These are phyloP conservation scores for Elasticomyces elasticus DNA, from an alignment of 495 filamentous ascomycete species.

Conservation along the genomic window DNA sequence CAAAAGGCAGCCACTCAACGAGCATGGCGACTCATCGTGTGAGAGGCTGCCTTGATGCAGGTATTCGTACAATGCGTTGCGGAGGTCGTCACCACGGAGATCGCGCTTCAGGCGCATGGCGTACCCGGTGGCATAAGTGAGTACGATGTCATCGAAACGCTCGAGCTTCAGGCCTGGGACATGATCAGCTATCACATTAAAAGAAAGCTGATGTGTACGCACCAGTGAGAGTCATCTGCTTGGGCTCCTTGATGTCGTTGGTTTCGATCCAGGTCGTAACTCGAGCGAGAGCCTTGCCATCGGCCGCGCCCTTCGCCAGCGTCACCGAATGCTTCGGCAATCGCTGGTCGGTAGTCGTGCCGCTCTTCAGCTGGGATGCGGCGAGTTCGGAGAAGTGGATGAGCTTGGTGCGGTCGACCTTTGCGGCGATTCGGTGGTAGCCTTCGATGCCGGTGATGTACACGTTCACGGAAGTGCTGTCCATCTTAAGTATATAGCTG, in stretches of 20 bases:
- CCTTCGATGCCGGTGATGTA: neutral
- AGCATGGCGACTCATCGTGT: conserved; percentile 2
- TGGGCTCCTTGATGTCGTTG: neutral
- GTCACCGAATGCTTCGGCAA: neutral
- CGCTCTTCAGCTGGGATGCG: neutral
- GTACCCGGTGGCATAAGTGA: neutral
- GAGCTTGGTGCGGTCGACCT: neutral
- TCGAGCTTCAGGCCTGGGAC: neutral
- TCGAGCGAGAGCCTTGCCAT: neutral
- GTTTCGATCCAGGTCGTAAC: conserved; percentile 3
- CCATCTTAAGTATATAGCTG: too few relatives aligned
- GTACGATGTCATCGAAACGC: conserved; percentile 2
- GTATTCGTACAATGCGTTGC: conserved; percentile 9
- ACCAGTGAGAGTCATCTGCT: neutral
- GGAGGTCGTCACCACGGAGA: conserved; percentile 8
- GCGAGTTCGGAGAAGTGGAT: conserved; percentile 4
- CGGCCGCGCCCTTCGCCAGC: neutral
- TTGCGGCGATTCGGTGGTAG: neutral
- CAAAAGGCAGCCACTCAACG: neutral
- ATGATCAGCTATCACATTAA: neutral
- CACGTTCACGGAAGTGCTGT: neutral
- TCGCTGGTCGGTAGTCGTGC: neutral
- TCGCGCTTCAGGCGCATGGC: conserved; percentile 1
- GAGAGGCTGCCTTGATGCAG: neutral
- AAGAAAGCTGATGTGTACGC: neutral